Percentiles rank a stretch among this genome's conserved stretches.
Evolutionary conservation across 1,284 basidiomycete species (phyloP).

Genomic region (Leccinum ponderosum): DNA sequence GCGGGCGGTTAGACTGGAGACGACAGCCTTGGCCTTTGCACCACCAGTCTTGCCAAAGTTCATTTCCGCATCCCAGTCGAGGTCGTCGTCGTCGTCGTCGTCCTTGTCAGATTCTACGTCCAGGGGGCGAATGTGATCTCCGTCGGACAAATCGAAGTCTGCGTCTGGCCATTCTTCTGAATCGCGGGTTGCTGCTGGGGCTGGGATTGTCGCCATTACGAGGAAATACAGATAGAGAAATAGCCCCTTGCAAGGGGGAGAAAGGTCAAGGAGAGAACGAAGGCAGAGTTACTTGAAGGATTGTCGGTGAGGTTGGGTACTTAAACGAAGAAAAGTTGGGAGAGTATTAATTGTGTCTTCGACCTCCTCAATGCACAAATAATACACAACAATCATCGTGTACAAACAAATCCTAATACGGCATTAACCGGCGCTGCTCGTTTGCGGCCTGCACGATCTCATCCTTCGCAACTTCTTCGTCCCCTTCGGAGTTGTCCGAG

Average conservation of each 20-base stretch:
- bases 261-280: conserved; percentile 1
- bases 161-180: conserved; percentile 76
- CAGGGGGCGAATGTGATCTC: conserved; percentile 58
- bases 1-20: conserved; percentile 38
- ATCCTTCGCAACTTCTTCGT: conserved; percentile 48
- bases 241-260: conserved; percentile 24
- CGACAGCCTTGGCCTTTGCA: conserved; percentile 45
- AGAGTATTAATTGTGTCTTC: not conserved
- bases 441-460: not conserved
- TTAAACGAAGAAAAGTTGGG: conserved; percentile 9
- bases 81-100: conserved; percentile 47
- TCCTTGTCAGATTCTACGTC: conserved; percentile 62
- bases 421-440: not conserved
- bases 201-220: conserved; percentile 47
- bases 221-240: conserved; percentile 16
- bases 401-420: conserved; percentile 55
- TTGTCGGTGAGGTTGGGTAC: not conserved
- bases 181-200: conserved; percentile 55
- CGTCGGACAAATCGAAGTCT: conserved; percentile 81
- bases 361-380: conserved; percentile 12
- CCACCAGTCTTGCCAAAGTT: conserved; percentile 59
- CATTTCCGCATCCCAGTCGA: conserved; percentile 80
- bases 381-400: conserved; percentile 30
- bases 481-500: conserved; percentile 45
- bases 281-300: not conserved